Base-by-base conservation (phyloP, 768 basidiomycete species). In the Neoboletus brunneissimus region DNA sequence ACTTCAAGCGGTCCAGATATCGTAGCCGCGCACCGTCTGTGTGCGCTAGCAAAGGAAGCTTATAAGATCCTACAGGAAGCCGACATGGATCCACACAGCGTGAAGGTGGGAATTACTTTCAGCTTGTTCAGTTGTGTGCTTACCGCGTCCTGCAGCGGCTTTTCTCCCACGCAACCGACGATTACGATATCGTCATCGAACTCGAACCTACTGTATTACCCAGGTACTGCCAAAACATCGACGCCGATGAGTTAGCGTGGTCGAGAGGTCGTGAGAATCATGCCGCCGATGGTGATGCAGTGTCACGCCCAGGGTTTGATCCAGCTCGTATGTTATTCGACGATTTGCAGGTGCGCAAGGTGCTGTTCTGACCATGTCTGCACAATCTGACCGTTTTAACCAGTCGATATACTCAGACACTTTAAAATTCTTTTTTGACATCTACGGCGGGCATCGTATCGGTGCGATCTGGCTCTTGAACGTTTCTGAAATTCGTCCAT, bases 381-480 rank as follows among this genome's bases (percentile, higher is more conserved):
- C 35, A 56, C 40, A 55, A 43, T 15, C 57, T 55, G 20, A 45
- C 31, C 16, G 18, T 57, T 54, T 51, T 25, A 27, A 57, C 27
- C 56, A 94, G 89, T 78, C 80, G 20, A 73, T 85, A 5, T 94
- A 92, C 66, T 76, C 82, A 1, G 87, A 91, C 58, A 87, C 87
- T 0, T 80, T 91, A 60, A 82, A 89, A 55, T 78, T 96, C 38
- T 99, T 98, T 77, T 83, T 84, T 63, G 95, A 98, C 61, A 75
- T 82, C 0, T 79, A 85, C 34, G 97, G 97, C 13, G 93, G 94
- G 0, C 77, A 82, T 54, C 76, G 77, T 34, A 87, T 94, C 50
- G 94, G 91, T 7, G 86, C 80, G 0, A 86, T 97, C 2, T 98
- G 94, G 92, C 90, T 95, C 64, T 88, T 91, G 7, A 77, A 76